phyloP scores from a whole-genome alignment of 2,329 filamentous ascomycete genomes.

The Helotiales sp. region DNA sequence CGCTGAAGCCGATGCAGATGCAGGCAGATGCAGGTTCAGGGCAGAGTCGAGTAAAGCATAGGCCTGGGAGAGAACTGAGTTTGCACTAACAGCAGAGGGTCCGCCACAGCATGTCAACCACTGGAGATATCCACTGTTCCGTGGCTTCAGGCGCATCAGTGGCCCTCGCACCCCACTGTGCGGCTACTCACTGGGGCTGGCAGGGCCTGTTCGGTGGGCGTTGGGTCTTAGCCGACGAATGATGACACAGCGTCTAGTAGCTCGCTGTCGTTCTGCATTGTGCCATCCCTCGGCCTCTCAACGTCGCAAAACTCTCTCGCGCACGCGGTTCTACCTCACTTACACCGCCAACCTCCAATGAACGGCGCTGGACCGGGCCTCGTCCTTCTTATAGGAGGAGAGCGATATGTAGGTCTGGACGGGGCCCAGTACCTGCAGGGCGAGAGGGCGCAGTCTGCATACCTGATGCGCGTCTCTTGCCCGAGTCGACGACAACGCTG shows the following conservation, averaged over 20 bases:
- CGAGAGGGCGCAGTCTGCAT: neutral
- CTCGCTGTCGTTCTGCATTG: neutral
- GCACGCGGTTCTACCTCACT: conserved; percentile 24
- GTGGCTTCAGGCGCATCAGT: neutral
- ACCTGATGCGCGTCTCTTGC: neutral
- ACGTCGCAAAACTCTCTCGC: neutral
- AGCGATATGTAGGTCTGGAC: too few relatives aligned
- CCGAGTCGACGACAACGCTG: neutral
- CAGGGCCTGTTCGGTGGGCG: too few relatives aligned
- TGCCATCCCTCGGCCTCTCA: neutral
- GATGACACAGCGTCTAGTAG: conserved; percentile 26
- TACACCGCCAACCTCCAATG: neutral
- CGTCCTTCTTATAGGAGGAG: conserved; percentile 29
- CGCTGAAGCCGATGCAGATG: too few relatives aligned
- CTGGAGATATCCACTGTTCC: neutral
- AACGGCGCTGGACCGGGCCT: neutral
- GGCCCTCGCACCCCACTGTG: neutral
- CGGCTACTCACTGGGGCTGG: neutral
- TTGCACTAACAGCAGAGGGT: too few relatives aligned
- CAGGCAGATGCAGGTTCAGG: too few relatives aligned
- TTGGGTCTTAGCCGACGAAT: conserved; percentile 31
- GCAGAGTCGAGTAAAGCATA: too few relatives aligned
- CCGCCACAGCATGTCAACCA: too few relatives aligned
- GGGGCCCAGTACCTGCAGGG: neutral
- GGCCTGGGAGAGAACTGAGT: too few relatives aligned